Conservation (phyloP, 1,284 basidiomycete species). For the Golubevia sp. region DNA sequence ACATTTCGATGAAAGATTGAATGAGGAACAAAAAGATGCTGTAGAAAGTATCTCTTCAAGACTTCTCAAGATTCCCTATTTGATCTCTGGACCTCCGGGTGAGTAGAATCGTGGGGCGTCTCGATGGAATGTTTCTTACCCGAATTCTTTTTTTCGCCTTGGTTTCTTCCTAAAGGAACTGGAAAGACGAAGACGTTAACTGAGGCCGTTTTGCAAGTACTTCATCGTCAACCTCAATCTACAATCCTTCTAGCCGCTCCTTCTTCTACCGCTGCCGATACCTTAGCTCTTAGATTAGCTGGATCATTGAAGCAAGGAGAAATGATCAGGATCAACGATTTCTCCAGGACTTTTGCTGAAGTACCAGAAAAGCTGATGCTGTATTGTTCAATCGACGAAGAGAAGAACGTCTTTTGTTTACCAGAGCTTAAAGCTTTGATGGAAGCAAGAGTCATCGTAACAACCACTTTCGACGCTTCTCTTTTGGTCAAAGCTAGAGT, state of each 20-base stretch:
- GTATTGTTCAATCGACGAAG: conserved; percentile 1
- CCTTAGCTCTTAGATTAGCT: conserved; percentile 56
- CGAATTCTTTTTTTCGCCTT: background rate
- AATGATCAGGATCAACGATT: conserved; percentile 59
- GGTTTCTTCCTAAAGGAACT: conserved; percentile 14
- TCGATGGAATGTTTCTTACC: background rate
- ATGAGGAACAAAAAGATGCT: conserved; percentile 49
- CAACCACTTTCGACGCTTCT: conserved; percentile 55
- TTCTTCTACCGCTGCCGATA: conserved; percentile 63
- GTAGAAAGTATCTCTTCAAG: conserved; percentile 32
- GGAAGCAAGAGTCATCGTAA: conserved; percentile 58
- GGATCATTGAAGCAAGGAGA: conserved; percentile 18
- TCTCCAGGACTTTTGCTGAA: conserved; percentile 62
- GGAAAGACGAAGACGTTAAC: conserved; percentile 63
- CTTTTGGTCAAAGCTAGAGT: conserved; percentile 48
- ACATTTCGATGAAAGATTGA: conserved; percentile 7
- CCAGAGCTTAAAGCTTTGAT: conserved; percentile 39
- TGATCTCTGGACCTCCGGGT: conserved; percentile 33
- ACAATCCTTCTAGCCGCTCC: conserved; percentile 62
- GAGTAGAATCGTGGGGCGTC: background rate
- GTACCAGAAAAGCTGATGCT: conserved; percentile 29
- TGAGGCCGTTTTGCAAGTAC: conserved; percentile 60
- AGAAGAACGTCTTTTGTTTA: background rate
- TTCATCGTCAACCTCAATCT: conserved; percentile 36
- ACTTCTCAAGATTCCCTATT: conserved; percentile 24